These are phyloP conservation scores for Xylaria sp. DNA, from an alignment of 2,329 filamentous ascomycete genomes.

Conservation along the genomic window DNA sequence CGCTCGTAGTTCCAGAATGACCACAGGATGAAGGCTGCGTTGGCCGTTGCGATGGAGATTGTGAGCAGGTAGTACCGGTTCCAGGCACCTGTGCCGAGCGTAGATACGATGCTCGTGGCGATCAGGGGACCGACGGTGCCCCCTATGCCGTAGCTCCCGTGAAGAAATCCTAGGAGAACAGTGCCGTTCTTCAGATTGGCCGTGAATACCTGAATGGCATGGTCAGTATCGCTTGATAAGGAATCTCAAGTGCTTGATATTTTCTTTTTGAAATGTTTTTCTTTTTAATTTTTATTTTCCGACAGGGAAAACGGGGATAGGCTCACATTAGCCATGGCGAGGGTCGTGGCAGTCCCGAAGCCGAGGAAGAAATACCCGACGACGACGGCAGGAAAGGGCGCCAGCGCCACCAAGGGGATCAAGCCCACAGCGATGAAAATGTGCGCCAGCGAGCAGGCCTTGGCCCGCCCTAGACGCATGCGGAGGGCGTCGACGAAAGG, in stretches of 20 bases:
- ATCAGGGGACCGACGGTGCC: conserved; percentile 76
- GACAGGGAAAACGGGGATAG: too few relatives aligned
- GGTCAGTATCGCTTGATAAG: too few relatives aligned
- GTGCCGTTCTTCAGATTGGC: conserved; percentile 65
- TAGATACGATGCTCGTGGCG: conserved; percentile 77
- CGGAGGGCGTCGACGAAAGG: conserved; percentile 74
- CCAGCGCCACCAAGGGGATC: conserved; percentile 71
- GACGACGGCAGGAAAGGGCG: conserved; percentile 76
- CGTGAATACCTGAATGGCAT: too few relatives aligned
- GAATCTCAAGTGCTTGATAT: too few relatives aligned
- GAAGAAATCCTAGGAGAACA: conserved; percentile 68
- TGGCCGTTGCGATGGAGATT: conserved; percentile 67
- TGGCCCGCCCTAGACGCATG: conserved; percentile 71
- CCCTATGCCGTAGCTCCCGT: conserved; percentile 75
- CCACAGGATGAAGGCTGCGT: conserved; percentile 70
- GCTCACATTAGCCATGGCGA: conserved; percentile 69
- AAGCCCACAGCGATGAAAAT: conserved; percentile 69
- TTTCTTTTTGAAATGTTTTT: too few relatives aligned
- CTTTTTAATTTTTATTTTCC: too few relatives aligned
- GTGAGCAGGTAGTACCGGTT: conserved; percentile 78
- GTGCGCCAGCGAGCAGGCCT: conserved; percentile 69
- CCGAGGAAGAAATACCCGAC: conserved; percentile 76
- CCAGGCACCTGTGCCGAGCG: conserved; percentile 65
- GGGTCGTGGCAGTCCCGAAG: conserved; percentile 65
- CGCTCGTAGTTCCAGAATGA: conserved; percentile 76